These are phyloP conservation scores for Flammula alnicola DNA, from an alignment of 1,284 basidiomycete species.

Conservation along the genomic window DNA sequence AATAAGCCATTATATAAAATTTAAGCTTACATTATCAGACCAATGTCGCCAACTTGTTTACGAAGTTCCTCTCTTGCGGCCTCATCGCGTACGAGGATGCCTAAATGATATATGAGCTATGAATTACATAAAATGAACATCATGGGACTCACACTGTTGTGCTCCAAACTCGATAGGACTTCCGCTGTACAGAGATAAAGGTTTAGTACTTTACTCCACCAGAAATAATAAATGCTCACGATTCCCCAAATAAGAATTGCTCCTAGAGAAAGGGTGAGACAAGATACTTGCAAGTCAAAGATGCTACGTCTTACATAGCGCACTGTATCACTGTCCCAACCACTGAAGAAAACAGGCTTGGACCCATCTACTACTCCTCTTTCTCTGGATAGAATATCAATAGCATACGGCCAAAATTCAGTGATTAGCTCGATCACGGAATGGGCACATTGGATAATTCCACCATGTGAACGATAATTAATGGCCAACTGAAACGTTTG, in stretches of 20 bases:
- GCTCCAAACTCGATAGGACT: conserved; percentile 63
- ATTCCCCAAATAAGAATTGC: conserved; percentile 31
- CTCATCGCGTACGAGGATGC: conserved; percentile 74
- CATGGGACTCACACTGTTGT: conserved; percentile 58
- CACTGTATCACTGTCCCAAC: conserved; percentile 54
- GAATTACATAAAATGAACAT: background rate
- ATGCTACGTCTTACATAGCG: conserved; percentile 40
- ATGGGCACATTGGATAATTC: conserved; percentile 70
- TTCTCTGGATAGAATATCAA: conserved; percentile 65
- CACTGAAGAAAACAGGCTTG: conserved; percentile 65
- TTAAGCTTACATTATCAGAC: conserved; percentile 60
- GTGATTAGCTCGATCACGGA: conserved; percentile 67
- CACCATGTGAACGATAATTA: conserved; percentile 77
- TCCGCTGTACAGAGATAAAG: conserved; percentile 13
- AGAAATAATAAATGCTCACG: conserved; percentile 20
- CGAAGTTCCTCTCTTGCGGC: conserved; percentile 54
- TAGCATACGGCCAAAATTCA: conserved; percentile 68
- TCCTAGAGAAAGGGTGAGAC: conserved; percentile 19
- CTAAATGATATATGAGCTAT: conserved; percentile 36
- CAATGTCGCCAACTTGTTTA: conserved; percentile 61
- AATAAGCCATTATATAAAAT: background rate
- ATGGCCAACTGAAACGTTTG: conserved; percentile 61
- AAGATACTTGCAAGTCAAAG: background rate
- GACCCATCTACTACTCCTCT: conserved; percentile 60
- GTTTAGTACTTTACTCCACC: background rate